Conservation (phyloP, 768 basidiomycete genomes). For the Hypholoma fasciculare region DNA sequence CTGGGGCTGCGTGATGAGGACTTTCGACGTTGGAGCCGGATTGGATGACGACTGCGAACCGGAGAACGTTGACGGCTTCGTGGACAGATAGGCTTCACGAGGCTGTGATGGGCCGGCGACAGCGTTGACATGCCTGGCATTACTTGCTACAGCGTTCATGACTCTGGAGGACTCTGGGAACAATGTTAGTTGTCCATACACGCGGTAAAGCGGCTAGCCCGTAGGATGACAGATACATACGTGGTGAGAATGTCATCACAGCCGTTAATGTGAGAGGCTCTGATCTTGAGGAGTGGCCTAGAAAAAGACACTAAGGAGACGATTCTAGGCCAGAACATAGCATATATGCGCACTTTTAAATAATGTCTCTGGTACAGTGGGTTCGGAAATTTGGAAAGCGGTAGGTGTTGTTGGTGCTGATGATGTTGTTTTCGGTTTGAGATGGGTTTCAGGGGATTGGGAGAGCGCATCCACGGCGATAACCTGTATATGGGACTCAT, state of each 20-base stretch:
- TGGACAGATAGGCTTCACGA: neutral
- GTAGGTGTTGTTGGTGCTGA: neutral
- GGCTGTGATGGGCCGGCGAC: conserved; percentile 15
- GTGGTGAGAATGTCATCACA: neutral
- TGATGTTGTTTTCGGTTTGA: neutral
- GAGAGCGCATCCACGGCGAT: conserved; percentile 4
- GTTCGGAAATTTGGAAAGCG: neutral
- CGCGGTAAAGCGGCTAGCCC: neutral
- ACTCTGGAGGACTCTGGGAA: neutral
- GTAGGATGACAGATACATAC: neutral
- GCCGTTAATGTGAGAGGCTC: neutral
- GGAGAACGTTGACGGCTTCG: neutral
- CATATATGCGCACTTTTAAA: neutral
- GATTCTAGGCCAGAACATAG: neutral
- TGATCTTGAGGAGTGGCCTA: neutral
- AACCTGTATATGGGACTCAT: conserved; percentile 4
- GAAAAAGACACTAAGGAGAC: neutral
- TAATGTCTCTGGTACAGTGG: neutral
- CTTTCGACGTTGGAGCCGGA: conserved; percentile 17
- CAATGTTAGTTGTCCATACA: neutral
- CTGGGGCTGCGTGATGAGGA: conserved; percentile 18
- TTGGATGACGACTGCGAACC: conserved; percentile 3
- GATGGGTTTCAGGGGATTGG: neutral
- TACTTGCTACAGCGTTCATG: neutral
- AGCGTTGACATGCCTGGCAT: conserved; percentile 3